Base-by-base conservation (phyloP, 768 basidiomycete genomes). In the Inosperma sp. region DNA sequence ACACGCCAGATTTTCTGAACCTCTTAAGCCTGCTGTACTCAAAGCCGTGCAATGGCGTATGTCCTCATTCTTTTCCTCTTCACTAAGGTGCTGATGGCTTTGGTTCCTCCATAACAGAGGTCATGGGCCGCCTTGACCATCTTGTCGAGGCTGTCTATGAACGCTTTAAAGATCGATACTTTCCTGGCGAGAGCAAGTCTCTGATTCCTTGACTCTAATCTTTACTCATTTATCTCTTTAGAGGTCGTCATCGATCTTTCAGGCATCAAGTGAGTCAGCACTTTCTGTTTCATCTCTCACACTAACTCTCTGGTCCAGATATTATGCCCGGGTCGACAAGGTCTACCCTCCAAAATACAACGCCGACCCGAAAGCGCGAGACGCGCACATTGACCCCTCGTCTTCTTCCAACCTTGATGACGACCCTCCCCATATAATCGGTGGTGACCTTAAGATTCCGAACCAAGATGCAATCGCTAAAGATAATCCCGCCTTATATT, bases 101-200 rank as follows among this genome's bases (percentile, higher is more conserved):
- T 45, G 39, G 27, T 41, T 33, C 51, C 35, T 37, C 34, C 56
- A 54, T 58, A 54, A 30, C 68, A 96, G 94, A 96, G 84, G 90
- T 97, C 58, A 88, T 97, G 70, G 95, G 96, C 40, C 86, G 96
- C 52, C 75, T 98, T 48, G 95, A 99, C 70, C 88, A 89, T 62
- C 76, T 99, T 16, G 93, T 95, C 14, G 96, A 99, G 66, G 85
- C 87, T 43, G 89, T 97, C 31, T 96, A 83, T 62, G 94, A 97
- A 56, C 86, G 96, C 47, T 98, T 93, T 78, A 93, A 93, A 61
- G 89, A 98, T 71, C 81, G 96, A 25, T 99, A 93, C 69, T 98
- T 93, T 68, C 72, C 79, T 35, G 84, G 83, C 58, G 96, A 99
- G 70, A 86, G 93, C 94, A 62, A 53, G 93, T 81, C 51, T 37